Evolutionary conservation across 140 eudicot species (phyloP).

Genomic region (Erigeron philadelphicus): DNA sequence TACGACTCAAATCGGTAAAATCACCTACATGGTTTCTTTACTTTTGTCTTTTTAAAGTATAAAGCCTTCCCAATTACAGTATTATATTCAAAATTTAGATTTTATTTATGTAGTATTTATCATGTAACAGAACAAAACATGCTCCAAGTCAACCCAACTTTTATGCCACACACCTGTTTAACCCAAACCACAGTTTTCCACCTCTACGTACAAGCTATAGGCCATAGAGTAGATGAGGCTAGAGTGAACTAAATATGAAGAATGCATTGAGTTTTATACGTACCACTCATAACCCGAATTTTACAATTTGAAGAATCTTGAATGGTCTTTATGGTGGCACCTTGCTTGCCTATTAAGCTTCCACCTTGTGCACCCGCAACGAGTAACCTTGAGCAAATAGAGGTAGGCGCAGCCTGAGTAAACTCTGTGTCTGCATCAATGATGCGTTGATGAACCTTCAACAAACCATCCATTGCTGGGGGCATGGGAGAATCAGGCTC

Average conservation of each 20-base stretch:
- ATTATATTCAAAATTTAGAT: neutral
- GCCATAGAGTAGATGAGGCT: too few species aligned
- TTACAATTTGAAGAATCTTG: slow-evolving; percentile 74
- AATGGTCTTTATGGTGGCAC: slow-evolving; percentile 77
- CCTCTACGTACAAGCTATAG: neutral
- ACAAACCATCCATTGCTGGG: slow-evolving; percentile 84
- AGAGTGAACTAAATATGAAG: neutral
- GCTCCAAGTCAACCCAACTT: neutral
- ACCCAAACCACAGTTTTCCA: neutral
- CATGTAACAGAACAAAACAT: neutral
- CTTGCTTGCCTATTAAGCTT: slow-evolving; percentile 94
- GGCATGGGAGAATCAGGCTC: slow-evolving; percentile 60
- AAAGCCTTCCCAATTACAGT: neutral
- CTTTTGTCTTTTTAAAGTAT: neutral
- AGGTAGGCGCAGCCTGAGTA: slow-evolving; percentile 43
- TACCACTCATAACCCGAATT: slow-evolving; percentile 68
- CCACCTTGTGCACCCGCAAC: slow-evolving; percentile 94
- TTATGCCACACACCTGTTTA: neutral
- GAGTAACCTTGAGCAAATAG: slow-evolving; percentile 61
- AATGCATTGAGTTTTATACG: neutral
- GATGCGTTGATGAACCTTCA: slow-evolving; percentile 69
- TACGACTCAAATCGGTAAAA: neutral
- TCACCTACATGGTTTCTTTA: neutral
- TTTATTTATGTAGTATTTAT: neutral
- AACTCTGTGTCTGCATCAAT: slow-evolving; percentile 57